Percentiles rank a stretch among this genome's conserved stretches.
Conservation (phyloP, 805 yeast genomes). For the Candida montana region DNA sequence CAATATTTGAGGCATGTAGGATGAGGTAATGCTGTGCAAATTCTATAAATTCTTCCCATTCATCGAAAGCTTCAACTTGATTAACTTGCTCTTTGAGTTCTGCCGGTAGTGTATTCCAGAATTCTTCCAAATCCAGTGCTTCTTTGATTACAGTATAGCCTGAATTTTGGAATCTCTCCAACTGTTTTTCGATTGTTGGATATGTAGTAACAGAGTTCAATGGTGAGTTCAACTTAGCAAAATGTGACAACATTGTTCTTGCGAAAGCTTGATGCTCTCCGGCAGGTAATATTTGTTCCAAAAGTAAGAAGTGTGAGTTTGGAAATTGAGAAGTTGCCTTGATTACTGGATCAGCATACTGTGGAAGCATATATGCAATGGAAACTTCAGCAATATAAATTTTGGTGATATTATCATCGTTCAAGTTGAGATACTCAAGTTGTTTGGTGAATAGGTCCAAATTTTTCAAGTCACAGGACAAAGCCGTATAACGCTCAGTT, state of each 20-base stretch:
- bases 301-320: slow-evolving; percentile 53
- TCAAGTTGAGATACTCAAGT: slow-evolving; percentile 16
- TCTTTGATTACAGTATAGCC: slow-evolving; percentile 46
- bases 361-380: slow-evolving; percentile 70
- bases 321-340: slow-evolving; percentile 37
- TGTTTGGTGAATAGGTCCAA: slow-evolving; percentile 30
- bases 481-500: slow-evolving; percentile 45
- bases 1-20: slow-evolving; percentile 52
- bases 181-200: slow-evolving; percentile 46
- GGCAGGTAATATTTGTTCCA: slow-evolving; percentile 70
- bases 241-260: slow-evolving; percentile 68
- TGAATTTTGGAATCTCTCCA: slow-evolving; percentile 38
- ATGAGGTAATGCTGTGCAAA: slow-evolving; percentile 73
- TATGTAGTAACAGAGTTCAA: slow-evolving; percentile 58
- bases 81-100: slow-evolving; percentile 38
- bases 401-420: slow-evolving; percentile 32
- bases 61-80: slow-evolving; percentile 67
- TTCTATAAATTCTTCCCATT: slow-evolving; percentile 73
- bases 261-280: slow-evolving; percentile 65
- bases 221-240: slow-evolving; percentile 60
- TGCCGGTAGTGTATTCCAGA: slow-evolving; percentile 48
- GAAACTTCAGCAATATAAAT: slow-evolving; percentile 81
- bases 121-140: slow-evolving; percentile 47
- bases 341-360: slow-evolving; percentile 59
- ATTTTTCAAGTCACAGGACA: slow-evolving; percentile 65